These are phyloP conservation scores for Lentinula sp. DNA, from an alignment of 768 basidiomycete genomes.

Conservation along the genomic window DNA sequence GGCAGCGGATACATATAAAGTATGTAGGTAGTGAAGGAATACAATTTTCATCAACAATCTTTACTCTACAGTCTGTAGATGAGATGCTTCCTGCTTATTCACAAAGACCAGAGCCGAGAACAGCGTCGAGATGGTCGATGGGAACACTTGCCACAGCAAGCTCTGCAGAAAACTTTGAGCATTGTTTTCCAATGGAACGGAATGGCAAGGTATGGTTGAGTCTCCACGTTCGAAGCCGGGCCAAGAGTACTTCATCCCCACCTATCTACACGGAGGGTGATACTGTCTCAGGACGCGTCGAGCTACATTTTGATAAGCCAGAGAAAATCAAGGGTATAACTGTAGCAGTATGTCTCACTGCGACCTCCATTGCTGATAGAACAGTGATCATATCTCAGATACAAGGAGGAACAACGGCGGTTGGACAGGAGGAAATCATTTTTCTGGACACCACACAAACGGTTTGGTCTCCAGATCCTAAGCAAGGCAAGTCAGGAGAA, in stretches of 20 bases:
- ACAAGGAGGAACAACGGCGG: conserved; percentile 40
- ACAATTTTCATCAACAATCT: neutral
- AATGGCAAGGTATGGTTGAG: conserved; percentile 44
- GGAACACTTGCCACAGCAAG: conserved; percentile 1
- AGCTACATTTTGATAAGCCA: conserved; percentile 42
- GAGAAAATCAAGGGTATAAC: conserved; percentile 43
- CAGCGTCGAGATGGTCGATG: conserved; percentile 2
- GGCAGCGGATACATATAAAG: neutral
- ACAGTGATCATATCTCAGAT: conserved; percentile 24
- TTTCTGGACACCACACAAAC: conserved; percentile 38
- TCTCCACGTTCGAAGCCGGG: conserved; percentile 41
- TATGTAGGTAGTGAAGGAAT: neutral
- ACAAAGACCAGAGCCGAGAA: neutral
- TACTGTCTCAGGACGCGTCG: conserved; percentile 41
- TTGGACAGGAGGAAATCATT: conserved; percentile 46
- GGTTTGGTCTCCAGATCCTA: conserved; percentile 33
- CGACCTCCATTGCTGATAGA: neutral
- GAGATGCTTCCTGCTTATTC: conserved; percentile 7
- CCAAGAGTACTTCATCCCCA: conserved; percentile 27
- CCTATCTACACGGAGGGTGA: conserved; percentile 47
- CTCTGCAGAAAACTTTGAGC: conserved; percentile 17
- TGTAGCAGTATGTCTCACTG: conserved; percentile 32
- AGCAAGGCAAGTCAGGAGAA: conserved; percentile 18
- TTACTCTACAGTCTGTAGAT: neutral
- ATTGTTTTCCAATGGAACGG: conserved; percentile 36